phyloP scores from a whole-genome alignment of 148 eudicot genomes.

The Selenicereus undatus region DNA sequence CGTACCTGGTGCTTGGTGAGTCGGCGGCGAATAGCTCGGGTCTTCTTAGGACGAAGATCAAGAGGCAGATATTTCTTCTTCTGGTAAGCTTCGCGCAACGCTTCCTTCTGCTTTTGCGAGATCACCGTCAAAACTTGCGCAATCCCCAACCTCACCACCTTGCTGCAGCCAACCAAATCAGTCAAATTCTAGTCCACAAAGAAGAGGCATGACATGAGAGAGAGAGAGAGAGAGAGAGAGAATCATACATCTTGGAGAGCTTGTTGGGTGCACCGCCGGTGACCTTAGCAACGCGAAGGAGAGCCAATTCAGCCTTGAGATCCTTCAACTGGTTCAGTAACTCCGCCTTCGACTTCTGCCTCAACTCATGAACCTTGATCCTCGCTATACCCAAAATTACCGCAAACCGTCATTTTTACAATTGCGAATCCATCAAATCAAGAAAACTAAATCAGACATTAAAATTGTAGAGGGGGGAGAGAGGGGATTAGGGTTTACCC shows the following conservation, averaged over 20 bases:
- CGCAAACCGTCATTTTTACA: background rate
- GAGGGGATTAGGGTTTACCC: background rate
- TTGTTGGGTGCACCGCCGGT: slow-evolving; percentile 88
- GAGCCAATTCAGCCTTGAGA: slow-evolving; percentile 65
- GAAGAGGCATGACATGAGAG: background rate
- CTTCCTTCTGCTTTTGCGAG: slow-evolving; percentile 73
- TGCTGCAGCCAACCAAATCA: slow-evolving; percentile 33
- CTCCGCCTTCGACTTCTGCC: slow-evolving; percentile 58
- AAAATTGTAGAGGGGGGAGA: background rate
- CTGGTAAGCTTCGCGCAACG: slow-evolving; percentile 72
- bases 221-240: slow-evolving; percentile 7
- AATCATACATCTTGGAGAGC: slow-evolving; percentile 66
- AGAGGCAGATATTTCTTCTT: slow-evolving; percentile 75
- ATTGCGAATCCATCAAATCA: background rate
- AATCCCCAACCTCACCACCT: slow-evolving; percentile 68
- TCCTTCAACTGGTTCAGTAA: slow-evolving; percentile 59
- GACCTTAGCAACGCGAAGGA: slow-evolving; percentile 80
- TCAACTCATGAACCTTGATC: slow-evolving; percentile 73
- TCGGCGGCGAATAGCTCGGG: slow-evolving; percentile 74
- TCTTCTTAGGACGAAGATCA: slow-evolving; percentile 87
- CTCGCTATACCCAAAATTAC: slow-evolving; percentile 32
- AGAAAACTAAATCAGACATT: background rate
- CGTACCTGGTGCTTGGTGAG: slow-evolving; percentile 80
- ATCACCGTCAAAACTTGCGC: slow-evolving; percentile 81
- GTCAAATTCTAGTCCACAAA: background rate